Conservation (phyloP, 2,329 filamentous ascomycete genomes). For the Fusarium sp. region DNA sequence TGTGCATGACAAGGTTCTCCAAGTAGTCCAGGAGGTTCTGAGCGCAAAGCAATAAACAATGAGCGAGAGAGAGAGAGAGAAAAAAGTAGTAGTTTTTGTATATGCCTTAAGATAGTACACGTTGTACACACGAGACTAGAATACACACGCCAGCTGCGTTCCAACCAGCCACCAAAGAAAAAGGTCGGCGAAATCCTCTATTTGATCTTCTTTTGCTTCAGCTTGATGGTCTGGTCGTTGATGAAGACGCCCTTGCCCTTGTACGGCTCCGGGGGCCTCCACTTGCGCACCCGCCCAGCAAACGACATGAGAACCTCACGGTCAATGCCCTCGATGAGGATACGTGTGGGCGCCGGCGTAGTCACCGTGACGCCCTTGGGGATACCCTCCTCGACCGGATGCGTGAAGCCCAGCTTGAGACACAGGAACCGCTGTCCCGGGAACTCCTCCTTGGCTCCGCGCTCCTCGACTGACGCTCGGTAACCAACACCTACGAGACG, state of each 20-base stretch:
- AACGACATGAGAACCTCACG: constrained; percentile 91
- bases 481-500: constrained; percentile 96
- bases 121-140: constrained; percentile 44
- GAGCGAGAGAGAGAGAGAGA: constrained; percentile 2
- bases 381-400: constrained; percentile 90
- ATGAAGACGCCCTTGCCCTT: constrained; percentile 99
- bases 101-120: constrained; percentile 47
- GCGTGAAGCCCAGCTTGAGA: constrained; percentile 95
- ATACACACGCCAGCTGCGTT: constrained; percentile 45
- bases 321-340: constrained; percentile 88
- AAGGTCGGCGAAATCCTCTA: constrained; percentile 52
- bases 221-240: constrained; percentile 95
- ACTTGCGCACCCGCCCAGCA: constrained; percentile 86
- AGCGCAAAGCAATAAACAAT: constrained; percentile 45
- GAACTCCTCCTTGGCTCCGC: constrained; percentile 78
- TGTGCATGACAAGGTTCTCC: constrained; percentile 80
- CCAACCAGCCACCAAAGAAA: constrained; percentile 9
- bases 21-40: constrained; percentile 85
- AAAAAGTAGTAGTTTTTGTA: constrained; percentile 39
- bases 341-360: constrained; percentile 89
- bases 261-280: constrained; percentile 95
- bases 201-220: constrained; percentile 98
- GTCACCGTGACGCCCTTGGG: constrained; percentile 86
- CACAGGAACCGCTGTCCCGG: constrained; percentile 89
- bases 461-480: constrained; percentile 85